Evolutionary conservation across 768 basidiomycete genomes (phyloP).

Genomic region (Chiua virens): DNA sequence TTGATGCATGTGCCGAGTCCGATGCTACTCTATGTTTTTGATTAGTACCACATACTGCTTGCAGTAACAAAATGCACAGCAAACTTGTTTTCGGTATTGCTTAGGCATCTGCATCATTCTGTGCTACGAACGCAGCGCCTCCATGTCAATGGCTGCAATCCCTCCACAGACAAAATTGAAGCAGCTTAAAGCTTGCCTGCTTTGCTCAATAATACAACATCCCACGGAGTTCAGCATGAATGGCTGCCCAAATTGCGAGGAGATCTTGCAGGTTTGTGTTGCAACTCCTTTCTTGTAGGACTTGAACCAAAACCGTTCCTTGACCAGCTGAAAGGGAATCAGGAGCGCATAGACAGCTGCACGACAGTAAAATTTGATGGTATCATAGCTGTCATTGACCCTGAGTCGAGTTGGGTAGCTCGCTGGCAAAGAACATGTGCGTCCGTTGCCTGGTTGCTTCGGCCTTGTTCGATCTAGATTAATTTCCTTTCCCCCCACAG

Average conservation of each 20-base stretch:
- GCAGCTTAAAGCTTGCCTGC: constrained; percentile 86
- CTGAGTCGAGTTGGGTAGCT: constrained; percentile 91
- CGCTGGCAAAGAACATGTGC: constrained; percentile 93
- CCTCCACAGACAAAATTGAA: constrained; percentile 65
- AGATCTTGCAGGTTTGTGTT: constrained; percentile 78
- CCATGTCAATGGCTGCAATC: constrained; percentile 40
- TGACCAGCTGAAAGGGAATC: constrained; percentile 79
- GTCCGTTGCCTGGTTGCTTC: constrained; percentile 27
- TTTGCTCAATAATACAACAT: constrained; percentile 89
- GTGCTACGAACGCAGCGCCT: too few species aligned
- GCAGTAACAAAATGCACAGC: too few species aligned
- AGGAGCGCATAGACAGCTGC: constrained; percentile 80
- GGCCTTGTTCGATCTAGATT: constrained; percentile 1
- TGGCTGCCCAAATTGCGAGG: constrained; percentile 98
- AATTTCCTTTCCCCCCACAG: constrained; percentile 38
- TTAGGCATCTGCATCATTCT: too few species aligned
- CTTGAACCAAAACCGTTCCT: neutral
- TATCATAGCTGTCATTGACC: constrained; percentile 81
- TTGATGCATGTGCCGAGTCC: too few species aligned
- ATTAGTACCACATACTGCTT: too few species aligned
- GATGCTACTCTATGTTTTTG: too few species aligned
- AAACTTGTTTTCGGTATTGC: too few species aligned
- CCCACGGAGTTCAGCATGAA: constrained; percentile 78
- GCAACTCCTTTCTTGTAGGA: neutral
- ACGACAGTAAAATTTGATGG: constrained; percentile 95